phyloP scores from a whole-genome alignment of 2,329 filamentous ascomycete genomes.

The Sporothrix phasma region DNA sequence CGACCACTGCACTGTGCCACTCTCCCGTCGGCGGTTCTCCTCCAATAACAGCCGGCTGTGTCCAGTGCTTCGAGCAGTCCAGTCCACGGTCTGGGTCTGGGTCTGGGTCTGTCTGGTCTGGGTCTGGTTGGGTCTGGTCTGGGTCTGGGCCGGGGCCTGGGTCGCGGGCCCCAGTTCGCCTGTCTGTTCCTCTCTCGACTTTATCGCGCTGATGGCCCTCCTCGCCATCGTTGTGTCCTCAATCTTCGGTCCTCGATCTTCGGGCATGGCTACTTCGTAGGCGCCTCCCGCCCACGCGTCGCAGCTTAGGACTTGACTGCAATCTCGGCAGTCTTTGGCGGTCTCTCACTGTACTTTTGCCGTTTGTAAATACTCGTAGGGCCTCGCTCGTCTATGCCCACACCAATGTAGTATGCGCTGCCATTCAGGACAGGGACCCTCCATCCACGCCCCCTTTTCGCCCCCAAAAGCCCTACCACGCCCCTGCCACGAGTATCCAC shows the following conservation, averaged over 20 bases:
- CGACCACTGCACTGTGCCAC: background rate
- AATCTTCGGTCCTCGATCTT: too few relatives aligned
- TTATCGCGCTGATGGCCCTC: background rate
- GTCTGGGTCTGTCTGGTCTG: too few relatives aligned
- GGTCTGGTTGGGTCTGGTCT: too few relatives aligned
- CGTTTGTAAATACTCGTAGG: too few relatives aligned
- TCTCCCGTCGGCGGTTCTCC: constrained; percentile 1
- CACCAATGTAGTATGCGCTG: background rate
- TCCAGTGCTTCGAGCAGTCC: constrained; percentile 7
- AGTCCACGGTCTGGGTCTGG: constrained; percentile 14
- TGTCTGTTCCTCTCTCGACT: background rate
- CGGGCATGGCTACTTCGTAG: too few relatives aligned
- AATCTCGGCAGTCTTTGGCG: too few relatives aligned
- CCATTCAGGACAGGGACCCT: background rate
- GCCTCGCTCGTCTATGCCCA: background rate
- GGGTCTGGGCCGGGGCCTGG: constrained; percentile 8
- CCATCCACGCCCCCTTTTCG: background rate
- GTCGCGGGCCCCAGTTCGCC: background rate
- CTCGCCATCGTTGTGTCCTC: background rate
- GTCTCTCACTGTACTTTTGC: too few relatives aligned
- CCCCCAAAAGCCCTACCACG: background rate
- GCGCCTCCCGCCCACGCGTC: too few relatives aligned
- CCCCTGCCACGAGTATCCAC: background rate
- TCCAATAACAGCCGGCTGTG: constrained; percentile 6
- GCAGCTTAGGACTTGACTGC: too few relatives aligned